phyloP scores from a whole-genome alignment of 495 filamentous ascomycete genomes.

The Talaromyces liani region DNA sequence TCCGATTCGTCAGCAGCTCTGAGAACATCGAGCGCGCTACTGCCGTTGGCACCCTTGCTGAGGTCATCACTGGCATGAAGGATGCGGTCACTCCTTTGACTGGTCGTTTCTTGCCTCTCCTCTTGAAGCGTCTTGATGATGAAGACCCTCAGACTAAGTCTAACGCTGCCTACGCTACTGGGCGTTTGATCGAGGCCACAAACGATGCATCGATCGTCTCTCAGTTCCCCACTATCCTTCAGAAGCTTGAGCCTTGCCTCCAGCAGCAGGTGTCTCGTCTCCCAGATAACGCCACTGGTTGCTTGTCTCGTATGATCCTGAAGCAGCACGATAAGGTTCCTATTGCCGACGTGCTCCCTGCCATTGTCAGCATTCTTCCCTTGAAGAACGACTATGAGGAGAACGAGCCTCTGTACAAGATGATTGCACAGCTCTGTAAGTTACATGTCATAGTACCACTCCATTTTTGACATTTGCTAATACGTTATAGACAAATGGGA shows the following conservation, averaged over 20 bases:
- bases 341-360: slow-evolving; percentile 70
- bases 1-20: slow-evolving; percentile 78
- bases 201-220: slow-evolving; percentile 63
- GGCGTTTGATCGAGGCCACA: slow-evolving; percentile 71
- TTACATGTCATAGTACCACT: slow-evolving; percentile 12
- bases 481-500: slow-evolving; percentile 53
- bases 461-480: slow-evolving; percentile 14
- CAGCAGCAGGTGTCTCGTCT: slow-evolving; percentile 66
- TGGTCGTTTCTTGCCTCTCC: slow-evolving; percentile 61
- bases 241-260: slow-evolving; percentile 77
- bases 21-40: slow-evolving; percentile 82
- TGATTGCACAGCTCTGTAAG: slow-evolving; percentile 82
- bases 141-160: slow-evolving; percentile 89
- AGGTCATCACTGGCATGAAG: slow-evolving; percentile 84
- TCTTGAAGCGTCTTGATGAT: slow-evolving; percentile 81
- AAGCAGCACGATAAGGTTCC: slow-evolving; percentile 73
- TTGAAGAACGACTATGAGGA: slow-evolving; percentile 94
- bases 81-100: slow-evolving; percentile 71
- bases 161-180: slow-evolving; percentile 86
- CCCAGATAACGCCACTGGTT: slow-evolving; percentile 91
- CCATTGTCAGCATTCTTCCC: slow-evolving; percentile 70
- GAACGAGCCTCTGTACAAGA: slow-evolving; percentile 85
- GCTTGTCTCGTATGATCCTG: slow-evolving; percentile 85
- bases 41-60: slow-evolving; percentile 84
- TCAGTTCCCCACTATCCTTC: slow-evolving; percentile 66